Evolutionary conservation across 306 rosid genomes (phyloP).

Genomic region (Gillenia trifoliata): DNA sequence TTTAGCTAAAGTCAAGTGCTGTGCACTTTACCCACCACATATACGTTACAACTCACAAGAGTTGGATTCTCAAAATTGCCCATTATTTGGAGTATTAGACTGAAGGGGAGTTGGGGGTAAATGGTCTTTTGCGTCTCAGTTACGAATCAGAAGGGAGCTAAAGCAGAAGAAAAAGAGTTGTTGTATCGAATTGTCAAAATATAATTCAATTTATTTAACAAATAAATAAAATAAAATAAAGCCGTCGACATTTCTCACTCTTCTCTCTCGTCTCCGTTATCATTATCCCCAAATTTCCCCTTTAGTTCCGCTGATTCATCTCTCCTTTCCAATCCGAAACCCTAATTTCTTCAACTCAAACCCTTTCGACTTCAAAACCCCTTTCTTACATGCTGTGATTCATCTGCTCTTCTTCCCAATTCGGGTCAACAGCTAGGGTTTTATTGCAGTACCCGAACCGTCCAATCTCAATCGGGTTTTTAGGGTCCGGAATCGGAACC

Average conservation of each 20-base stretch:
- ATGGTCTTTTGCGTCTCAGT: not conserved
- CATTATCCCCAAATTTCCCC: conserved; percentile 2
- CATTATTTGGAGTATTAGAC: not conserved
- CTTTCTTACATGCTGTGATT: not conserved
- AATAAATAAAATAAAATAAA: not conserved
- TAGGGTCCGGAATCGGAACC: not conserved
- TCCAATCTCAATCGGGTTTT: not conserved
- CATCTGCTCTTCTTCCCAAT: not conserved
- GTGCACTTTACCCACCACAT: not conserved
- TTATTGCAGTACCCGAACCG: not conserved
- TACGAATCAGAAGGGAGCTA: not conserved
- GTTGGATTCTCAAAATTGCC: not conserved
- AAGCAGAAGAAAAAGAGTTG: not conserved
- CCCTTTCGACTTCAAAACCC: not conserved
- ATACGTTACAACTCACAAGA: not conserved
- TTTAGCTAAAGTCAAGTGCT: not conserved
- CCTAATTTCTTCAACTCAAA: not conserved
- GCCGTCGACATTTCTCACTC: not conserved
- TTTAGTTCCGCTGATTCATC: not conserved
- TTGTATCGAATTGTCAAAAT: not conserved
- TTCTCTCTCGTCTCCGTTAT: not conserved
- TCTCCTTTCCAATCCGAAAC: not conserved
- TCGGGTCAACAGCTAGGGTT: conserved; percentile 2
- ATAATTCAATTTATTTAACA: not conserved
- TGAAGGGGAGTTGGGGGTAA: not conserved